Evolutionary conservation across 306 rosid species (phyloP), one percentile per base, ranked within the genome.

Genomic region (Spatholobus suberectus): DNA sequence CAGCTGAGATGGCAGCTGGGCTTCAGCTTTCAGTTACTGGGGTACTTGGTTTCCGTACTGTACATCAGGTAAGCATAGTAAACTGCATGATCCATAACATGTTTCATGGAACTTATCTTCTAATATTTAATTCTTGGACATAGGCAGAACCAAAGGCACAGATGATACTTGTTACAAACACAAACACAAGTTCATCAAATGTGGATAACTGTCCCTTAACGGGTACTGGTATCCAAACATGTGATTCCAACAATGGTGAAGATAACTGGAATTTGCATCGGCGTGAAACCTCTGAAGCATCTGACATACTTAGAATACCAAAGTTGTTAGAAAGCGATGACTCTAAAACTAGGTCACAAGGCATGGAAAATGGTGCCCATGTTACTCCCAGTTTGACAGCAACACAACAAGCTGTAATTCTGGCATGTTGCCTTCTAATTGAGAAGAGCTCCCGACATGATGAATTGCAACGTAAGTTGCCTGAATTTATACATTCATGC

Each of bases 61-160:
- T 87, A 70, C 89, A 92, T 92, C 99, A 93, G 98, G 99, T 95
- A 87, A 63, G 59, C 78, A 73, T 70, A 27, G 59, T 81, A 65
- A 79, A 49, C 54, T 51, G 76, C 57, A 32, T 6, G 14, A 26
- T 55, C 40, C 10, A 17, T 63, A 26, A 20, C 34, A 14, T 69
- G 24, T 74, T 81, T 49, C 23, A 80, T 43, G 58, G 43, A 63
- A 75, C 79, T 81, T 82, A 32, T 24, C 20, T 85, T 62, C 75
- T 70, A 81, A 80, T 51, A 46, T 79, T 76, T 81, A 12, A 69
- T 75, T 85, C 66, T 84, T 69, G 69, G 72, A 59, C 71, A 80
- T 37, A 95, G 99, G 91, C 81, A 21, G 98, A 95, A 80, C 97
- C 99, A 69, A 95, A 95, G 91, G 97, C 97, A 21, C 99, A 95